Evolutionary conservation across 2,329 filamentous ascomycete species (phyloP), one percentile per base, ranked within the genome.

Genomic region (Talaromyces sp.): DNA sequence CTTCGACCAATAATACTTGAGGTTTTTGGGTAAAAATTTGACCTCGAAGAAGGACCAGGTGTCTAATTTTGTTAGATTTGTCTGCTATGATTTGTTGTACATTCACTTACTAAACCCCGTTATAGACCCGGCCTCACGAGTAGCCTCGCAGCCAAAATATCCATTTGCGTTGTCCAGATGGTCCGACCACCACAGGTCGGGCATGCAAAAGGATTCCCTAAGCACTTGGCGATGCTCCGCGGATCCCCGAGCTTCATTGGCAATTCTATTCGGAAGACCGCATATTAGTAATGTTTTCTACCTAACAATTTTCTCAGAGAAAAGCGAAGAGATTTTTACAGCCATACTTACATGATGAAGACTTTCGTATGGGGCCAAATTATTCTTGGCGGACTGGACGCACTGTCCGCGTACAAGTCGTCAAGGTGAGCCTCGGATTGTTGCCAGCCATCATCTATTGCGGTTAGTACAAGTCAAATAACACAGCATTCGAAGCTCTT

Each of bases 11-110:
- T 48, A 3, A 29, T 62, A 62, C 0, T 43, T 3, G 7, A 41
- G 11, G 6, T 33, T n/a, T 19, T 6, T 4, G 3, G n/a, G 17
- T 3, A 55, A 13, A n/a, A 47, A 43, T 33, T 62, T 62, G 2
- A 45, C 19, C 40, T 59, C 53, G 10, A 62, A 62, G 16, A 49
- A 59, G 4, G 51, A 49, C 60, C 60, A 62, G 16, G 54, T 57
- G 39, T 57, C 60, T 32, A 16, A 3, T 29, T 20, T 3, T 1
- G 3, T 47, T 35, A 47, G 6, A 19, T 33, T n/a, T 32, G 10
- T 36, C n/a, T 13, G 29, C 20, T 22, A n/a, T 30, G 22, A 19
- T n/a, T 5, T 2, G 39, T 10, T 3, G 19, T 11, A 29, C 17
- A 14, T 9, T n/a, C 24, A 49, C 52, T 46, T 49, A 54, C 54